Base-by-base conservation (phyloP, 2,329 filamentous ascomycete species). In the Lecanicillium sp. region DNA sequence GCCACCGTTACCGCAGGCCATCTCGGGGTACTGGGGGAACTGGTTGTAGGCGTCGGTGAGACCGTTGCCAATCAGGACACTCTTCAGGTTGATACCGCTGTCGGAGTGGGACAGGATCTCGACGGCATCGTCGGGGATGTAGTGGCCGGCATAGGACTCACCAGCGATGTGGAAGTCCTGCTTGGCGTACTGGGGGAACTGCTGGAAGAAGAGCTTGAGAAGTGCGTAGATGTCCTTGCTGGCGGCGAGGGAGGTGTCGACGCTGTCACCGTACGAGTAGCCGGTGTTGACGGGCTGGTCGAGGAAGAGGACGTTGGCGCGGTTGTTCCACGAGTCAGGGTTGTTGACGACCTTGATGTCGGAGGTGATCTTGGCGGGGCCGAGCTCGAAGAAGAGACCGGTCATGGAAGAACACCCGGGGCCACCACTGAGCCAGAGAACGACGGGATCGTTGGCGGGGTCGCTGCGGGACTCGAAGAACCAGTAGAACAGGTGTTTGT, bases 401-500 rank as follows among this genome's bases (percentile, higher is more conserved):
- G 90, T 97, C 61, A 98, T 77, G 46, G 91, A 97, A 21, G 91
- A 97, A 77, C 93, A 98, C 61, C 93, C 93, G 35, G 93, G 93
- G 58, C 93, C 93, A 58, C 93, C 93, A 62, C 97, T 97, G 63
- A 97, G 78, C 81, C 91, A 95, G 56, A 96, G 79, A 47, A 97
- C 84, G 40, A 97, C 89, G 40, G 93, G 93, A 67, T 97, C 93
- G 62, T 91, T 97, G 79, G 90, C 81, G 56, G 93, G 93, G 67
- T 98, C 90, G 62, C 96, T 96, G 62, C 93, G 87, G 44, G 93
- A 97, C 72, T 98, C 93, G 60, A 98, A 98, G 83, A 98, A 98
- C 93, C 90, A 98, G 74, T 97, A 98, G 68, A 98, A 98, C 52
- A 98, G 73, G 68, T 98, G 93, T 82, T 97, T 97, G 70, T 97